Conservation (phyloP, 345 rosid genomes). For the Murraya paniculata region DNA sequence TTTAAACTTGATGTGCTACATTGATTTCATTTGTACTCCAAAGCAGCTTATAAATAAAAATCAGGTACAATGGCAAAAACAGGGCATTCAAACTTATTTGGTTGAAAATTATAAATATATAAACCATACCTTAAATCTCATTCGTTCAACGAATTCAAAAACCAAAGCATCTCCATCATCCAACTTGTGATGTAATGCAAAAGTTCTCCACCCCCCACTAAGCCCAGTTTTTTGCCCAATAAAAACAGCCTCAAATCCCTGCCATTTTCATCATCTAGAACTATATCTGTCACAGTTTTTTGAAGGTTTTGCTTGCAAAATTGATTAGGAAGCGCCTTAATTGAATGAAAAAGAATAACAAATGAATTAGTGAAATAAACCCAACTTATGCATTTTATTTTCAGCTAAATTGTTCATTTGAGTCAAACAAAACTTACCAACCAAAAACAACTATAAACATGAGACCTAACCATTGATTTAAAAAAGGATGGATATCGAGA, state of each 20-base stretch:
- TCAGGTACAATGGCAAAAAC: neutral
- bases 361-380: neutral
- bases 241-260: slow-evolving; percentile 27
- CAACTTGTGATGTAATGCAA: slow-evolving; percentile 43
- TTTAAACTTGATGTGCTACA: neutral
- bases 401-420: neutral
- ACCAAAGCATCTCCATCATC: slow-evolving; percentile 49
- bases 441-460: slow-evolving; percentile 74
- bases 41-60: neutral
- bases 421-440: slow-evolving; percentile 41
- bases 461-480: slow-evolving; percentile 70
- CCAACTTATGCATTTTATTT: neutral
- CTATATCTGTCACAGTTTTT: slow-evolving; percentile 18
- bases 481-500: slow-evolving; percentile 50
- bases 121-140: slow-evolving; percentile 33
- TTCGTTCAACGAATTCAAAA: slow-evolving; percentile 35
- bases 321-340: slow-evolving; percentile 41
- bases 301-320: slow-evolving; percentile 42
- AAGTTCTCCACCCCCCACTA: slow-evolving; percentile 57
- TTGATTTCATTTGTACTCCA: neutral
- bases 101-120: neutral
- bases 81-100: neutral
- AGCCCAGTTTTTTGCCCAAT: slow-evolving; percentile 33
- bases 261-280: slow-evolving; percentile 38
- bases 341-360: neutral